These are phyloP conservation scores for Liriodendron chinense DNA, from an alignment of 164 flowering plant genomes.

Conservation along the genomic window DNA sequence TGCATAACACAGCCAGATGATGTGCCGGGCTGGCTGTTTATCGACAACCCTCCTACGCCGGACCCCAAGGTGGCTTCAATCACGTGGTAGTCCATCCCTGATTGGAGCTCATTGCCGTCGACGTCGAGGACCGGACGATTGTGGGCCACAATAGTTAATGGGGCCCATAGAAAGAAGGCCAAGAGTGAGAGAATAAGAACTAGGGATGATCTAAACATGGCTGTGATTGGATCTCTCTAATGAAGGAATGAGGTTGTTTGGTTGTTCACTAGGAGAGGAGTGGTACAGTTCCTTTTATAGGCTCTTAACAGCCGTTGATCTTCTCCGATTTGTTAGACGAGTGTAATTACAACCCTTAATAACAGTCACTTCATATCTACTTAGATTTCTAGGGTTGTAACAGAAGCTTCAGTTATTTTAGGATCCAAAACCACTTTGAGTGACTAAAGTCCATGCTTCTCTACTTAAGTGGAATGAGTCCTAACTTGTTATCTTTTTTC, in stretches of 20 bases:
- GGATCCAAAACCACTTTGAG: too few relatives aligned
- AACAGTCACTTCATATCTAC: too few relatives aligned
- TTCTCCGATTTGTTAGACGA: too few relatives aligned
- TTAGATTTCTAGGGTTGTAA: too few relatives aligned
- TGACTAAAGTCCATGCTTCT: too few relatives aligned
- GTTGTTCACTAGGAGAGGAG: neutral
- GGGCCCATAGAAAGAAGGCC: neutral
- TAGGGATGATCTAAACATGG: neutral
- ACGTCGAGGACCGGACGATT: neutral
- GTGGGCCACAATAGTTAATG: neutral
- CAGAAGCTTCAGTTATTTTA: too few relatives aligned
- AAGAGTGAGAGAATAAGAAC: neutral
- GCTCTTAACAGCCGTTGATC: too few relatives aligned
- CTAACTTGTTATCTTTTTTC: too few relatives aligned
- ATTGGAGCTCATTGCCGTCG: neutral
- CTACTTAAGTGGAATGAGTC: too few relatives aligned
- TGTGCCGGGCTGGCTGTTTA: neutral
- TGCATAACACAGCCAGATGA: neutral
- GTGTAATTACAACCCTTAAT: too few relatives aligned
- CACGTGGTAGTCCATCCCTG: conserved; percentile 2
- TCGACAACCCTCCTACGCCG: neutral
- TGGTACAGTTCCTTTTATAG: neutral
- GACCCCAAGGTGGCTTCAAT: neutral
- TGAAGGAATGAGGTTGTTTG: too few relatives aligned
- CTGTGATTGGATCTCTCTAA: neutral